A percentile compares a stretch with the other conserved stretches of the same genome.
Conservation (phyloP, 768 basidiomycete species). For the Strobilomyces confusus region DNA sequence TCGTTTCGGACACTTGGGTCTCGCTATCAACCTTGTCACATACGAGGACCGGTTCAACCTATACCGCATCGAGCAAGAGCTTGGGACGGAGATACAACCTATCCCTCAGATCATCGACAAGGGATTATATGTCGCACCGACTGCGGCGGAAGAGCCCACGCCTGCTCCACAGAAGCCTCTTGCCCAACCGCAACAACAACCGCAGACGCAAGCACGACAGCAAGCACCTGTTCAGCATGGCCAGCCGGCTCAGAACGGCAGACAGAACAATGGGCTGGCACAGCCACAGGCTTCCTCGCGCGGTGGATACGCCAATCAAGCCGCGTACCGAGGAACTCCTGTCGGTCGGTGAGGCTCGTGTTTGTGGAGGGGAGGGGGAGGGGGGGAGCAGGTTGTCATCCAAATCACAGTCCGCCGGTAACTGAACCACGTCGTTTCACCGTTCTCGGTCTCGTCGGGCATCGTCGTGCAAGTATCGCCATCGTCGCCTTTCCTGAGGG, state of each 20-base stretch:
- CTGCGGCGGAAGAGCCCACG: slow-evolving; percentile 40
- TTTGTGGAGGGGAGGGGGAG: background rate
- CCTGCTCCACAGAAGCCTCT: slow-evolving; percentile 42
- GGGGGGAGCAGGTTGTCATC: slow-evolving; percentile 3
- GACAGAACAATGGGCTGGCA: slow-evolving; percentile 24
- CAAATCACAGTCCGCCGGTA: slow-evolving; percentile 11
- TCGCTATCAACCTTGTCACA: slow-evolving; percentile 97
- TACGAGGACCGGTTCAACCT: slow-evolving; percentile 98
- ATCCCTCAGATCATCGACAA: slow-evolving; percentile 92
- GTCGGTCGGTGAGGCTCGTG: slow-evolving; percentile 23
- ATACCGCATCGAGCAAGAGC: slow-evolving; percentile 96
- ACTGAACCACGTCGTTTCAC: slow-evolving; percentile 10
- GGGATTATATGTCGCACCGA: slow-evolving; percentile 88
- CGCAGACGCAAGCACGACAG: slow-evolving; percentile 27
- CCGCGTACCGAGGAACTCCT: slow-evolving; percentile 27
- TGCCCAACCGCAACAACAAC: slow-evolving; percentile 32
- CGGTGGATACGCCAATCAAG: slow-evolving; percentile 22
- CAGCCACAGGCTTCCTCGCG: slow-evolving; percentile 24
- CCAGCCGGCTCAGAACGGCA: slow-evolving; percentile 26
- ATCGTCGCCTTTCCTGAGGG: slow-evolving; percentile 5
- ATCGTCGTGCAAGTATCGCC: slow-evolving; percentile 9
- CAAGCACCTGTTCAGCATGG: slow-evolving; percentile 23
- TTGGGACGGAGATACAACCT: slow-evolving; percentile 96
- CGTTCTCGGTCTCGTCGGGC: slow-evolving; percentile 15
- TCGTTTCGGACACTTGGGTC: slow-evolving; percentile 93